Conservation (phyloP, 1,139 yeast species). For the Arxiozyma heterogenica region DNA sequence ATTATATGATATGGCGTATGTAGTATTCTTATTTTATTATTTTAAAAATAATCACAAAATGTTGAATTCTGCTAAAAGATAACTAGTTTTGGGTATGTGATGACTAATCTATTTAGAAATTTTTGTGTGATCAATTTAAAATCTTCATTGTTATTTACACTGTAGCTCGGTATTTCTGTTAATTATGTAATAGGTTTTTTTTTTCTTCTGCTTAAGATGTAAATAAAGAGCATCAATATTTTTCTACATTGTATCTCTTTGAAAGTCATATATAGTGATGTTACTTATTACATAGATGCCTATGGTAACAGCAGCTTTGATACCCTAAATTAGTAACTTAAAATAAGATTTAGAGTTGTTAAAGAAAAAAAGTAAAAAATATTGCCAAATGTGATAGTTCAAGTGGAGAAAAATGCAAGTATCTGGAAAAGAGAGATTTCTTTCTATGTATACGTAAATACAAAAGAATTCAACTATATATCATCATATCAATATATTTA, state of each 20-base stretch:
- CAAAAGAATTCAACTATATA: background rate
- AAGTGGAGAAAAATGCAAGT: background rate
- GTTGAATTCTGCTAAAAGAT: constrained; percentile 70
- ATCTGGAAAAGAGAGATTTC: background rate
- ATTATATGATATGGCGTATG: constrained; percentile 87
- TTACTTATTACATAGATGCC: constrained; percentile 84
- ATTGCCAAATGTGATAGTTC: background rate
- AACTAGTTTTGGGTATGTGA: constrained; percentile 79
- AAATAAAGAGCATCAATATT: constrained; percentile 61
- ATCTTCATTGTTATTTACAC: constrained; percentile 85
- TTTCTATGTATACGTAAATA: too few species aligned
- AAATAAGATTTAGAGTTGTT: constrained; percentile 57
- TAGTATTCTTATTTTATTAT: constrained; percentile 88
- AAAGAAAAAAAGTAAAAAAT: constrained; percentile 28
- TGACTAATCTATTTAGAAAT: constrained; percentile 56
- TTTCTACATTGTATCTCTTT: constrained; percentile 56
- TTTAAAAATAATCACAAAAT: constrained; percentile 60
- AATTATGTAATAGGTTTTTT: constrained; percentile 80
- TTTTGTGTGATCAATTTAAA: constrained; percentile 81
- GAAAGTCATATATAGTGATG: constrained; percentile 85
- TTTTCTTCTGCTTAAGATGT: constrained; percentile 77
- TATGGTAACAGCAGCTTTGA: constrained; percentile 78
- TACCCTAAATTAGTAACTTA: constrained; percentile 68
- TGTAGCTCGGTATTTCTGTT: constrained; percentile 77
- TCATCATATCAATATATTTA: background rate